These are phyloP conservation scores for Creolimax fragrantissima DNA, from an alignment of 78 protist genomes.

Conservation along the genomic window DNA sequence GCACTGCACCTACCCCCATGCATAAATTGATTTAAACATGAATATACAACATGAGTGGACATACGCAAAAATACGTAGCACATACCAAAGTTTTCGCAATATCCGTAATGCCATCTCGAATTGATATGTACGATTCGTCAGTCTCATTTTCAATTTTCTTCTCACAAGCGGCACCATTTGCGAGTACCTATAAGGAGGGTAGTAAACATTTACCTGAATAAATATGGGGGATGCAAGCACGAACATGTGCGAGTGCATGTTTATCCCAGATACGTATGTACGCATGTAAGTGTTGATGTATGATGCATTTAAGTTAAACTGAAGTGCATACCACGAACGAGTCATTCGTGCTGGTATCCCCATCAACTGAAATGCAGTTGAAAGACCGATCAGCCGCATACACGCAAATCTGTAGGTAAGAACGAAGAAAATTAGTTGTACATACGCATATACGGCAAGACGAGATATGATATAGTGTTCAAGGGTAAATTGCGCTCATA, in stretches of 20 bases:
- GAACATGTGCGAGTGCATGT: too few relatives aligned
- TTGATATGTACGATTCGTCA: not conserved
- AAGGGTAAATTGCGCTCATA: too few relatives aligned
- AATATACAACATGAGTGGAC: not conserved
- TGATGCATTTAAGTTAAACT: too few relatives aligned
- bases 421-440: too few relatives aligned
- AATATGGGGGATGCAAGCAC: not conserved
- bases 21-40: not conserved
- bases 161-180: not conserved
- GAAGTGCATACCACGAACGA: constrained; percentile 33
- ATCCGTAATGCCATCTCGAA: constrained; percentile 29
- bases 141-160: not conserved
- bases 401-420: not conserved
- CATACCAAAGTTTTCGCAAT: constrained; percentile 12
- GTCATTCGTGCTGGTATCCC: constrained; percentile 56
- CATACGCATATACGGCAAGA: too few relatives aligned
- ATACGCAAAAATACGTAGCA: not conserved
- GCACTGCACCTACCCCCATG: not conserved
- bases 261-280: too few relatives aligned
- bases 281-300: too few relatives aligned
- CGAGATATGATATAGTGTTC: too few relatives aligned
- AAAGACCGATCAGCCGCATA: constrained; percentile 49
- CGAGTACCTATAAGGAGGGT: not conserved
- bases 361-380: constrained; percentile 55
- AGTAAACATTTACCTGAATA: too few relatives aligned